These are phyloP conservation scores for Penicillium polonicum DNA, from an alignment of 2,329 filamentous ascomycete genomes.

Conservation along the genomic window DNA sequence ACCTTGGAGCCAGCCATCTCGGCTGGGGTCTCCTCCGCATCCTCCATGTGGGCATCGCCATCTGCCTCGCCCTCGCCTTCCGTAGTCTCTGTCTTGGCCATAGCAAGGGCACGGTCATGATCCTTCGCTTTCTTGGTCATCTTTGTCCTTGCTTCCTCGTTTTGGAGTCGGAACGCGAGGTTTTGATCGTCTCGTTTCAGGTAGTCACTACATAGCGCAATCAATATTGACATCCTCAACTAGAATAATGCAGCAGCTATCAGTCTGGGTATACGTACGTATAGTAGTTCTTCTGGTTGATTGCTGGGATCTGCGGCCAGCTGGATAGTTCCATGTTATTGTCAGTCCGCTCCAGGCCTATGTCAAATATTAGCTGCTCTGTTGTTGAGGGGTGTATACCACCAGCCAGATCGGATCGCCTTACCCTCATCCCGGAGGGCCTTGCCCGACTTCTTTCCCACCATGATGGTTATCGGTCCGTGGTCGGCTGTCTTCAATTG, in stretches of 20 bases:
- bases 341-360: constrained; percentile 92
- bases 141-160: constrained; percentile 78
- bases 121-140: constrained; percentile 86
- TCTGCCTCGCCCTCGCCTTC: constrained; percentile 44
- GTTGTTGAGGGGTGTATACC: constrained; percentile 6
- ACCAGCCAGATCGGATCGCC: constrained; percentile 4
- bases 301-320: constrained; percentile 89
- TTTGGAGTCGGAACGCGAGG: constrained; percentile 80
- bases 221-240: constrained; percentile 13
- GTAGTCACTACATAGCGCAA: constrained; percentile 67
- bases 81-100: constrained; percentile 66
- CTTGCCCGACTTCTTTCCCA: constrained; percentile 65
- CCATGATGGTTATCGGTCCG: constrained; percentile 49
- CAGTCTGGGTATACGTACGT: constrained; percentile 60
- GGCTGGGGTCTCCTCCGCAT: constrained; percentile 53
- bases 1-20: constrained; percentile 80
- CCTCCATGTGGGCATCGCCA: constrained; percentile 58
- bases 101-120: constrained; percentile 78
- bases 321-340: constrained; percentile 95
- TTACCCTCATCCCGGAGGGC: constrained; percentile 60
- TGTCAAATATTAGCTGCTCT: background rate
- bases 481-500: constrained; percentile 8
- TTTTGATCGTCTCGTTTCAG: constrained; percentile 98
- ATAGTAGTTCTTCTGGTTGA: constrained; percentile 99
- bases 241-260: background rate